Base-by-base conservation (phyloP, 2,329 filamentous ascomycete species). In the Ambrosiella beaveri region DNA sequence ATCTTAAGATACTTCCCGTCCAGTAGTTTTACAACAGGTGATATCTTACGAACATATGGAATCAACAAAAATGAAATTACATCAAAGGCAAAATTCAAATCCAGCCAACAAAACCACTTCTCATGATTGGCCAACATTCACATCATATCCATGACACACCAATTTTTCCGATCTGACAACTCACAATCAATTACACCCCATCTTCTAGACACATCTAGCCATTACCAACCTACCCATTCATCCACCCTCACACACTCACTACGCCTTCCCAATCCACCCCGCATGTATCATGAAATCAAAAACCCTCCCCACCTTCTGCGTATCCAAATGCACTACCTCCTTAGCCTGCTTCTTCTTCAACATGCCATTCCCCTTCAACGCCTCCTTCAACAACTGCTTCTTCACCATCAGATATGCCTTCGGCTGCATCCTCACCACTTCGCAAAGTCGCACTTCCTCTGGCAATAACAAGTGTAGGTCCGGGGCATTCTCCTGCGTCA, bases 321-420 rank as follows among this genome's bases (percentile, higher is more conserved):
- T 80, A 66, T 97, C 91, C 56, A 97, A 78, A 67, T 82, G 71
- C 66, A 86, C 90, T 35, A 97, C 84, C 66, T 94, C 86, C 67
- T 85, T 86, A 1, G 89, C 89, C 64, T 91, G 84, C 71, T 96
- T 97, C 77, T 93, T 95, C 75, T 95, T 97, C 7, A 98, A 72
- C 11, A 77, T 80, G 0, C 93, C 93, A 60, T 93, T 91, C 60
- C 84, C 83, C 71, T 91, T 93, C 68, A 95, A 80, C 0, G 91
- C 88, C 68, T 97, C 91, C 65, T 88, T 87, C 56, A 97, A 71
- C n/a, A 97, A 75, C 61, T 86, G 83, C 68, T 96, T 89, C 70
- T 98, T 98, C 70, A 97, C 88, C 66, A 88, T 88, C 4, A 96
- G 71, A 68, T 96, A 98, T 1, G 93, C 88, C 72, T 98, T 98